Evolutionary conservation across 352 stramenopile genomes (phyloP).

Genomic region (Globisporangium yorkense): DNA sequence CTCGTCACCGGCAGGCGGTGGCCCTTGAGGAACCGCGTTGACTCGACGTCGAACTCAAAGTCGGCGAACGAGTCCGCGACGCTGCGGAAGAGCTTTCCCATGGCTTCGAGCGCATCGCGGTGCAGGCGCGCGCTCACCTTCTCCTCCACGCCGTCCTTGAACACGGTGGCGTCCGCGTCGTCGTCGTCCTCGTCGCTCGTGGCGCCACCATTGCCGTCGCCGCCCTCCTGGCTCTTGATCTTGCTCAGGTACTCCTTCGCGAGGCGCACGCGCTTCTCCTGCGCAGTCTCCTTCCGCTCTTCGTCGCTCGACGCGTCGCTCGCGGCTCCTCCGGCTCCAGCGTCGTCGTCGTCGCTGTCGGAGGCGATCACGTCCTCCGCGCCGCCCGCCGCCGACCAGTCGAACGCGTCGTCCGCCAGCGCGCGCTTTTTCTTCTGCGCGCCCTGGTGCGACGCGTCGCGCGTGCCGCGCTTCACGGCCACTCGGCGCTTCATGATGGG

Average conservation of each 20-base stretch:
- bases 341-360: constrained; percentile 59
- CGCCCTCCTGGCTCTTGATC: constrained; percentile 65
- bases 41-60: constrained; percentile 82
- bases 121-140: constrained; percentile 74
- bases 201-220: constrained; percentile 15
- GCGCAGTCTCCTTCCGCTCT: constrained; percentile 69
- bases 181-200: constrained; percentile 42
- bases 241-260: constrained; percentile 87
- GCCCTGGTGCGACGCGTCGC: constrained; percentile 23
- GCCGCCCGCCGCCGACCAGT: constrained; percentile 54
- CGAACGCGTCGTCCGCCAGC: constrained; percentile 71
- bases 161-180: constrained; percentile 20
- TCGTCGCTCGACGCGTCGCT: constrained; percentile 51
- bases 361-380: constrained; percentile 58
- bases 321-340: constrained; percentile 11
- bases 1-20: constrained; percentile 83
- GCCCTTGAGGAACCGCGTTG: constrained; percentile 71
- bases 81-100: constrained; percentile 87
- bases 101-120: constrained; percentile 77
- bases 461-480: constrained; percentile 48
- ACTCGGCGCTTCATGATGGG: constrained; percentile 18
- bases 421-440: constrained; percentile 57
- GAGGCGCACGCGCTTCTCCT: constrained; percentile 87
- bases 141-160: constrained; percentile 44
- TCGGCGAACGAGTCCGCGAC: constrained; percentile 66